These are phyloP conservation scores for Arthrobotrys sinensis DNA, from an alignment of 2,329 filamentous ascomycete genomes.

Conservation along the genomic window DNA sequence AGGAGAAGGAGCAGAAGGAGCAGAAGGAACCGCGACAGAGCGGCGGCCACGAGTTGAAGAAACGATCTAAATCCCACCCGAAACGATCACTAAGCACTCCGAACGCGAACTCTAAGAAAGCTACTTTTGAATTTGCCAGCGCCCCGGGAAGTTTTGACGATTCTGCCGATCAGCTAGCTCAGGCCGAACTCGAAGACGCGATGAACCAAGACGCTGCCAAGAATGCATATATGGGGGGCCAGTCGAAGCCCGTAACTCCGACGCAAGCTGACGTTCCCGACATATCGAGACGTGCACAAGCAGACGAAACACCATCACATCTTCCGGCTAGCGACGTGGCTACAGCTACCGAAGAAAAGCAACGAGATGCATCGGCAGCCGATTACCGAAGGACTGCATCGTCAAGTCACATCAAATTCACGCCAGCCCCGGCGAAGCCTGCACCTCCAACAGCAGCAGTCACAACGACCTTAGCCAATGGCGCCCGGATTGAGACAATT, in stretches of 20 bases:
- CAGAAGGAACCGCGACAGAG: slow-evolving; percentile 40
- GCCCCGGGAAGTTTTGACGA: slow-evolving; percentile 59
- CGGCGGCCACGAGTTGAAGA: slow-evolving; percentile 57
- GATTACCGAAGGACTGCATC: slow-evolving; percentile 38
- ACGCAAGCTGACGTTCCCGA: slow-evolving; percentile 49
- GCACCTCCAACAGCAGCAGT: slow-evolving; percentile 27
- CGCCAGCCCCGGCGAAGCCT: slow-evolving; percentile 40
- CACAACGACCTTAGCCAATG: slow-evolving; percentile 41
- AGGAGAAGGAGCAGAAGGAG: slow-evolving; percentile 27
- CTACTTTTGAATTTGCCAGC: slow-evolving; percentile 59
- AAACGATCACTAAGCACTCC: slow-evolving; percentile 60
- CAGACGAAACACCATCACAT: slow-evolving; percentile 25
- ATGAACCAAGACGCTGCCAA: slow-evolving; percentile 60
- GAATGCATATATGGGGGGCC: slow-evolving; percentile 55
- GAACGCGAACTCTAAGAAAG: slow-evolving; percentile 56
- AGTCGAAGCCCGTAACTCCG: slow-evolving; percentile 57
- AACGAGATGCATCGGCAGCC: slow-evolving; percentile 24
- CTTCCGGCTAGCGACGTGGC: not conserved
- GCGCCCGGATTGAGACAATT: slow-evolving; percentile 20
- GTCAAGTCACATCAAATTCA: slow-evolving; percentile 49
- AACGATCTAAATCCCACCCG: slow-evolving; percentile 51
- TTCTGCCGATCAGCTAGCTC: slow-evolving; percentile 55
- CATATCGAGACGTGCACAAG: slow-evolving; percentile 30
- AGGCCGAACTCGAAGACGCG: slow-evolving; percentile 55
- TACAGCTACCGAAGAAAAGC: slow-evolving; percentile 28